Base-by-base conservation (phyloP, 768 basidiomycete genomes). In the Boletus subparvulus region DNA sequence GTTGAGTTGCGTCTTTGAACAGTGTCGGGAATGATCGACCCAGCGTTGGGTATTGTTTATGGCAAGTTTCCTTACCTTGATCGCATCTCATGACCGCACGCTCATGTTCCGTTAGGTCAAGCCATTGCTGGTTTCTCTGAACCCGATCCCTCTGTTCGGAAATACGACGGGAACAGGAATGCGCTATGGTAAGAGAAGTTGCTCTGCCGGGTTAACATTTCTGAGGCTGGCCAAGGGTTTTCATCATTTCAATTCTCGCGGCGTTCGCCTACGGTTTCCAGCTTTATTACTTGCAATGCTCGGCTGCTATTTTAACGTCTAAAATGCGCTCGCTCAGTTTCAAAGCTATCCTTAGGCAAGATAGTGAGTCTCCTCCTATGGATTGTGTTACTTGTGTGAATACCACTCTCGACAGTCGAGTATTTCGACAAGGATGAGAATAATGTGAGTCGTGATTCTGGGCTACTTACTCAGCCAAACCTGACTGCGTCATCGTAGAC, bases 351-450 rank as follows among this genome's bases (percentile, higher is more conserved):
- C 75, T 98, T 14, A 80, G 92, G 47, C 94, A 96, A 77, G 96
- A 97, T 66, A 86, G 89, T 84, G 64, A 73, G 82, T 40, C 9
- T 16, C 1, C 2, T 50, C n/a, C 6, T 26, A n/a, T 30, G 0
- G n/a, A 1, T 39, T 14, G 3, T 28, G 14, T 36, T 44, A 8
- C 3, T 17, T 49, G 33, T 12, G 19, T 9, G 41, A 35, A 55
- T 47, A 55, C 11, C 28, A 11, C 54, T 37, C 5, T 28, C 51
- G 47, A 28, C 58, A 88, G 86, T 92, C 63, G 88, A 87, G 58
- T 95, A 87, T 78, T 97, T 95, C 56, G 94, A 97, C 73, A 85
- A 83, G 73, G 91, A 93, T 28, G 83, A 86, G 71, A 85, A 97
- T 69, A 90, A 78, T 55, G 86, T 86, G 70, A 63, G 83, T 73